Evolutionary conservation across 1,284 basidiomycete genomes (phyloP).

Genomic region (Paramarasmius palmivorus): DNA sequence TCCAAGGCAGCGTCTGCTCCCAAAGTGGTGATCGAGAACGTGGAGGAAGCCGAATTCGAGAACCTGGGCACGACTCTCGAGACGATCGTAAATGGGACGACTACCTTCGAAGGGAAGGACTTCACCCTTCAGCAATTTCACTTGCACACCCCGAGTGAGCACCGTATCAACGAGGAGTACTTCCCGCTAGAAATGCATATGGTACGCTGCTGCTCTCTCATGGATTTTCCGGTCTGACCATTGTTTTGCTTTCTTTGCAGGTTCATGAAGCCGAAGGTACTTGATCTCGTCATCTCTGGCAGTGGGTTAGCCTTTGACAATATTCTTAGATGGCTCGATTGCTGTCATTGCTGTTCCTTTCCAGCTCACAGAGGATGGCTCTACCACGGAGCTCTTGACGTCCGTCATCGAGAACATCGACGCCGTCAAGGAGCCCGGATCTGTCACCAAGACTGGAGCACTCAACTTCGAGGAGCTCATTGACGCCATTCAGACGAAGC

Average conservation of each 20-base stretch:
- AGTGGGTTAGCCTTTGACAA: neutral
- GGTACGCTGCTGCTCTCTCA: constrained; percentile 8
- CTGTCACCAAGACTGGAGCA: constrained; percentile 18
- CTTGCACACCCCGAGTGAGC: constrained; percentile 22
- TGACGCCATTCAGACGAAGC: constrained; percentile 16
- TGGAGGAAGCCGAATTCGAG: constrained; percentile 21
- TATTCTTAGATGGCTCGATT: constrained; percentile 18
- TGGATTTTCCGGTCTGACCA: neutral
- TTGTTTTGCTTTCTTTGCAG: neutral
- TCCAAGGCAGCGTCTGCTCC: constrained; percentile 13
- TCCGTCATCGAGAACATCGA: constrained; percentile 19
- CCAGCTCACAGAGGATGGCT: constrained; percentile 22
- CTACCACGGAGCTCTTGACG: constrained; percentile 18
- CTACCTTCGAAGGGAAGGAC: constrained; percentile 16
- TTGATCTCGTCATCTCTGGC: neutral
- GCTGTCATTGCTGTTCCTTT: constrained; percentile 22
- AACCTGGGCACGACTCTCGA: constrained; percentile 22
- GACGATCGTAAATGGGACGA: constrained; percentile 18
- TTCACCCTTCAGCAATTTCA: constrained; percentile 22
- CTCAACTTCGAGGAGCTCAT: constrained; percentile 19
- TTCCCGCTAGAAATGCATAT: constrained; percentile 21
- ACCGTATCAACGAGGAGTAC: constrained; percentile 21
- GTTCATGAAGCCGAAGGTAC: constrained; percentile 17
- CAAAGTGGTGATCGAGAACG: constrained; percentile 14
- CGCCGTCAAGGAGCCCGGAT: constrained; percentile 17